Base-by-base conservation (phyloP, 495 filamentous ascomycete genomes). In the Echria macrotheca region DNA sequence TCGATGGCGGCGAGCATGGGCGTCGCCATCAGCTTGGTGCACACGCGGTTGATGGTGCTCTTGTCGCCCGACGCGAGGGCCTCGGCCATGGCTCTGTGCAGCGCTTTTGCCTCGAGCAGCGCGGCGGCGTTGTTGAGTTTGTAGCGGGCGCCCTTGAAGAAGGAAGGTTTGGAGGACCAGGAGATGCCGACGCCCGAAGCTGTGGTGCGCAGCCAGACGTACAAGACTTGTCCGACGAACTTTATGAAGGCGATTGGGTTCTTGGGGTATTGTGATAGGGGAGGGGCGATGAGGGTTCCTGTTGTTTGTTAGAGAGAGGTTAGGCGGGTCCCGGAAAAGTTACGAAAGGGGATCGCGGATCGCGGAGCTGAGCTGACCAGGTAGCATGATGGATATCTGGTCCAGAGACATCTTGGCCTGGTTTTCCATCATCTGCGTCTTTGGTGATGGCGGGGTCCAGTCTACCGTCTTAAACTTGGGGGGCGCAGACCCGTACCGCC, bases 21-120 rank as follows among this genome's bases (percentile, higher is more conserved):
- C 15, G 64, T 61, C 48, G 73, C 67, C 23, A 93, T 71, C n/a
- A 79, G 78, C 19, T 74, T 72, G 24, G 72, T 70, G 69, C 84
- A 85, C 24, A 86, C 73, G 19, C 65, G 68, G 37, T 72, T 71
- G 12, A 94, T 57, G 11, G 72, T 74, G 4, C 62, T 48, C 35
- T 71, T 65, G 64, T 91, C 80, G 50, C 82, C 86, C 10, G 64
- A 52, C 23, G 89, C 88, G 48, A 91, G 77, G 7, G 85, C 82
- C 47, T 74, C 75, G 56, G 86, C 85, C 82, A 95, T 86, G 52
- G 72, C 60, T 18, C 68, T 54, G 60, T 95, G 84, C 10, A 93
- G 67, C 0, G 70, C 70, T 44, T 76, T 68, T 11, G 82, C 85
- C 8, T 69, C 69, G 14, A 72, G 68, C 11, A 72, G 69, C 21